A percentile compares a stretch with the other conserved stretches of the same genome.
Conservation (phyloP, 345 rosid genomes). For the Sonneratia caseolaris region DNA sequence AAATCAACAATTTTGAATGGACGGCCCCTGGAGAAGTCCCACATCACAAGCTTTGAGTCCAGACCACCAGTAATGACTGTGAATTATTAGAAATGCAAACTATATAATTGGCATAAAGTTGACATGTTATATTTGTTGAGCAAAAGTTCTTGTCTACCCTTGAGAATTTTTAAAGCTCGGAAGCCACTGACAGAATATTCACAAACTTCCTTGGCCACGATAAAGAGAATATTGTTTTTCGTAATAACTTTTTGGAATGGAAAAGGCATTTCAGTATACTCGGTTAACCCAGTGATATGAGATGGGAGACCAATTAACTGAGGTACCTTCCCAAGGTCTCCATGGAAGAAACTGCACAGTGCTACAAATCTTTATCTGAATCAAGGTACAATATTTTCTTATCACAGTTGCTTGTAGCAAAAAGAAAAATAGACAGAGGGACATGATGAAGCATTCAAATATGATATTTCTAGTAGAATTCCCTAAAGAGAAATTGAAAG, state of each 20-base stretch:
- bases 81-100: not conserved
- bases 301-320: conserved; percentile 1
- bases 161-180: not conserved
- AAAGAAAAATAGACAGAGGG: not conserved
- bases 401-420: not conserved
- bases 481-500: not conserved
- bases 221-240: not conserved
- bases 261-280: not conserved
- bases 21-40: conserved; percentile 93
- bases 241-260: not conserved
- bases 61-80: conserved; percentile 84
- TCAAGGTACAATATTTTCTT: conserved; percentile 2
- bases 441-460: not conserved
- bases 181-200: not conserved
- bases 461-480: not conserved
- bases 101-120: not conserved
- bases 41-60: conserved; percentile 74
- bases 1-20: conserved; percentile 58
- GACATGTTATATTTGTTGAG: not conserved
- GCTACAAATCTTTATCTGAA: conserved; percentile 74
- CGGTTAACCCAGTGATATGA: not conserved
- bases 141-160: not conserved
- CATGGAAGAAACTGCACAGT: conserved; percentile 86
- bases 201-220: not conserved
- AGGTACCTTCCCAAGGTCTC: conserved; percentile 91